Conservation (phyloP, 371 early-diverging fungal genomes). For the Choanephora cucurbitarum region DNA sequence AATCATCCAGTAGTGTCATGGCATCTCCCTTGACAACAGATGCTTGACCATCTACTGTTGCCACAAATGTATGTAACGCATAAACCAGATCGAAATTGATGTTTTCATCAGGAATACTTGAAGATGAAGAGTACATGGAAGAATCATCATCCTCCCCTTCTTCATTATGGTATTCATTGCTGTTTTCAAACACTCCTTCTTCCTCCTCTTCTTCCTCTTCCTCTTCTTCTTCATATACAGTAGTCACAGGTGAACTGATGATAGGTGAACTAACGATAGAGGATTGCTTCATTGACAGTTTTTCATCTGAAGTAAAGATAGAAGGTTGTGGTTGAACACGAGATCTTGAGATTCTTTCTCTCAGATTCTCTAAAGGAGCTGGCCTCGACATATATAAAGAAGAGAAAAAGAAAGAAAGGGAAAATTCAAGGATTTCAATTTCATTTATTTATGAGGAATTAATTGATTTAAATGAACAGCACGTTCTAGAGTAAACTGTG, state of each 20-base stretch:
- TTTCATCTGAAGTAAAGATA: neutral
- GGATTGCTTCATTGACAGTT: neutral
- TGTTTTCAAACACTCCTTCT: slow-evolving; percentile 41
- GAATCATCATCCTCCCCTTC: slow-evolving; percentile 51
- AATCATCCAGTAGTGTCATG: slow-evolving; percentile 89
- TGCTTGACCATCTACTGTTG: slow-evolving; percentile 93
- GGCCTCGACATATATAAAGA: slow-evolving; percentile 21
- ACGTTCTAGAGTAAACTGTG: neutral
- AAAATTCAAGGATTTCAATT: slow-evolving; percentile 11
- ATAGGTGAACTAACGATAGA: neutral
- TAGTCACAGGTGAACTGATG: slow-evolving; percentile 19
- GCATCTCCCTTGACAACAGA: slow-evolving; percentile 89
- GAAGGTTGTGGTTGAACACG: slow-evolving; percentile 15
- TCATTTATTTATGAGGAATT: neutral
- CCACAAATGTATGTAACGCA: slow-evolving; percentile 92
- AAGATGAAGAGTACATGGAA: slow-evolving; percentile 49
- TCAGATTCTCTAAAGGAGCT: slow-evolving; percentile 19
- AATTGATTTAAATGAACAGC: neutral
- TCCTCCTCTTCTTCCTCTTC: slow-evolving; percentile 36
- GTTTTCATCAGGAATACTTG: slow-evolving; percentile 73
- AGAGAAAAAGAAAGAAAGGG: neutral
- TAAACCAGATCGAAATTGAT: slow-evolving; percentile 82
- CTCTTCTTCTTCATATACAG: slow-evolving; percentile 35
- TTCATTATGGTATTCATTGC: slow-evolving; percentile 43
- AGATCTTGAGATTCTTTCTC: slow-evolving; percentile 24